A percentile compares a stretch with the other conserved stretches of the same genome.
Conservation (phyloP, 441 rosid species). For the Aleurites moluccanus region DNA sequence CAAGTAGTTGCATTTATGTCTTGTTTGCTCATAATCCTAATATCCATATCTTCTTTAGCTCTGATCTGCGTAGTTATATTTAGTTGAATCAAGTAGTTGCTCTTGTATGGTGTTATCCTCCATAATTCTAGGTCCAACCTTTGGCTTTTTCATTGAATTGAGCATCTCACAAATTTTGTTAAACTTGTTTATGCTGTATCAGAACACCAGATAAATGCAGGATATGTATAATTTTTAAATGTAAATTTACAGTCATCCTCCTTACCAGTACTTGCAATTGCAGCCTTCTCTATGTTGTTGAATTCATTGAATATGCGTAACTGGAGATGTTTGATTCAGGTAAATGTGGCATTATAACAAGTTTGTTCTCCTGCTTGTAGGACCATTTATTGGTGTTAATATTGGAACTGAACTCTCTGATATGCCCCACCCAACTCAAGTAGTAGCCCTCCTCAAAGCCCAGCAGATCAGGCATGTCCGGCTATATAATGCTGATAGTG, state of each 20-base stretch:
- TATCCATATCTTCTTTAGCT: no score
- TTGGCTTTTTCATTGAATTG: no score
- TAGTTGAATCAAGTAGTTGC: no score
- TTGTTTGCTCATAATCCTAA: no score
- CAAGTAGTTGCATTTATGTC: no score
- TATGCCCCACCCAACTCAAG: conserved; percentile 85
- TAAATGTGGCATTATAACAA: neutral
- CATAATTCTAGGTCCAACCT: no score
- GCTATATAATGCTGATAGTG: conserved; percentile 66
- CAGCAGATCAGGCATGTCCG: conserved; percentile 69
- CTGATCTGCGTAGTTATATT: no score
- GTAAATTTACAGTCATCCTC: neutral
- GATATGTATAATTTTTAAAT: no score
- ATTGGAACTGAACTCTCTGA: conserved; percentile 73
- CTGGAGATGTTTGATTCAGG: neutral
- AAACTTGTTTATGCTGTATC: no score
- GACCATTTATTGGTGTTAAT: conserved; percentile 73
- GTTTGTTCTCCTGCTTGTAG: conserved; percentile 36
- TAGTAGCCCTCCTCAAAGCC: conserved; percentile 70
- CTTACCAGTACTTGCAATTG: neutral
- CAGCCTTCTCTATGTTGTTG: neutral
- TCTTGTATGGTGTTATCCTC: no score
- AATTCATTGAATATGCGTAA: neutral
- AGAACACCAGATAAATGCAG: no score
- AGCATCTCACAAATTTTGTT: no score